Base-by-base conservation (phyloP, 352 stramenopile genomes). In the Detonula confervacea region DNA sequence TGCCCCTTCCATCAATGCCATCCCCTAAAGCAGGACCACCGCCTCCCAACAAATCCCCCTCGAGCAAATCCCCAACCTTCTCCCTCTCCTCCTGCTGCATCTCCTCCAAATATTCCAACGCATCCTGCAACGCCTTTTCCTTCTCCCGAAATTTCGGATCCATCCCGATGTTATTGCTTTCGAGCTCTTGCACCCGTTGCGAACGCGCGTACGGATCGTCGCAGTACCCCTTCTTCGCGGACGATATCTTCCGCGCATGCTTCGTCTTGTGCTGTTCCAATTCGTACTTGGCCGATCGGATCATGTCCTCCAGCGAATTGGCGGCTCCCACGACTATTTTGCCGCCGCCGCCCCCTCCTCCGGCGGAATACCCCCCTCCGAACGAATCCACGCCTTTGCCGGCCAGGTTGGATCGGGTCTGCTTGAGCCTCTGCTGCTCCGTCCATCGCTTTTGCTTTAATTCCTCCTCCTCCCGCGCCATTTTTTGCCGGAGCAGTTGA, bases 251-350 rank as follows among this genome's bases (percentile, higher is more conserved):
- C 39, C 67, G 25, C 12, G 73, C 4, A 46, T 44, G 39, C 42
- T 75, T 79, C 1, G 52, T 29, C 42, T 80, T 83, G 20, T 73
- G 57, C 44, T 81, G 56, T 51, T 81, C 60, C 29, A 82, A 55
- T 77, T 86, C 72, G 49, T 73, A 72, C 25, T 66, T 66, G 4
- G 78, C 78, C 3, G 61, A 68, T 64, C 76, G 59, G 35, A 86
- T 81, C 78, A 86, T 86, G 37, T 86, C 78, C 52, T 81, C 72
- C 7, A 86, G 52, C 20, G 55, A 73, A 67, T 86, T 63, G 18
- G 78, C 78, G 0, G 78, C 78, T 47, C 78, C 78, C 4, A 86
- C 78, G 2, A 86, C 78, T 1, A 30, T 25, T 39, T 39, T 68
- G 1, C 46, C 24, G 44, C 30, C 22, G 18, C 24, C 27, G 6